A percentile compares a stretch with the other conserved stretches of the same genome.
phyloP scores from a whole-genome alignment of 805 yeast genomes.

The Wickerhamiella domercqiae region DNA sequence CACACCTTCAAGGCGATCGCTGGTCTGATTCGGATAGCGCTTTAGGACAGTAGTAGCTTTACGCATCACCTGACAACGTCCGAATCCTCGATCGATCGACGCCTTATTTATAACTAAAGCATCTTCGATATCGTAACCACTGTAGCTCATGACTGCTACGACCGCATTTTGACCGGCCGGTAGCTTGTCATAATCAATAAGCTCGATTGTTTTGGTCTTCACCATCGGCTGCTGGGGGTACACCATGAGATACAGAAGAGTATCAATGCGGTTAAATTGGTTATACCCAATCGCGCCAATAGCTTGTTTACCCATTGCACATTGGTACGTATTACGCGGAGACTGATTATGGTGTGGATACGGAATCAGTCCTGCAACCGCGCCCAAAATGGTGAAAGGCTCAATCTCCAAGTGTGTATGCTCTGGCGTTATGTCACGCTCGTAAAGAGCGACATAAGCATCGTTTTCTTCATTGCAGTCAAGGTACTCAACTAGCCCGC shows the following conservation, averaged over 20 bases:
- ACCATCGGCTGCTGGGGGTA: conserved; percentile 99
- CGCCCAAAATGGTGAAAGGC: conserved; percentile 83
- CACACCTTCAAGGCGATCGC: conserved; percentile 84
- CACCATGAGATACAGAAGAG: conserved; percentile 86
- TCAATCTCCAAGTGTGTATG: conserved; percentile 91
- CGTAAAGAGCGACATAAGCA: conserved; percentile 81
- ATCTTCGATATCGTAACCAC: conserved; percentile 98
- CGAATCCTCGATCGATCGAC: conserved; percentile 90
- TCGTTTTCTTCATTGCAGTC: conserved; percentile 98
- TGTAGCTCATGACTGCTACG: conserved; percentile 97
- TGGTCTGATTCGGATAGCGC: conserved; percentile 85
- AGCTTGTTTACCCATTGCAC: conserved; percentile 99
- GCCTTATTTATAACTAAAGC: conserved; percentile 89
- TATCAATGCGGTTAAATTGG: conserved; percentile 90
- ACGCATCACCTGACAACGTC: conserved; percentile 89
- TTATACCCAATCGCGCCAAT: conserved; percentile 97
- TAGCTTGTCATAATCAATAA: conserved; percentile 85
- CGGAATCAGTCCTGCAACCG: conserved; percentile 84
- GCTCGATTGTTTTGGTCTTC: conserved; percentile 88
- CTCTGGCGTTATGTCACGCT: conserved; percentile 35
- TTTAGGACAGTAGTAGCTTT: conserved; percentile 83
- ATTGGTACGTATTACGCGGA: conserved; percentile 83
- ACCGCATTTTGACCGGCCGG: conserved; percentile 99
- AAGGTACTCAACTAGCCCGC: conserved; percentile 84
- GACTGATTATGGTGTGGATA: conserved; percentile 89